Evolutionary conservation across 805 yeast genomes (phyloP).

Genomic region (Metschnikowia colocasiae): DNA sequence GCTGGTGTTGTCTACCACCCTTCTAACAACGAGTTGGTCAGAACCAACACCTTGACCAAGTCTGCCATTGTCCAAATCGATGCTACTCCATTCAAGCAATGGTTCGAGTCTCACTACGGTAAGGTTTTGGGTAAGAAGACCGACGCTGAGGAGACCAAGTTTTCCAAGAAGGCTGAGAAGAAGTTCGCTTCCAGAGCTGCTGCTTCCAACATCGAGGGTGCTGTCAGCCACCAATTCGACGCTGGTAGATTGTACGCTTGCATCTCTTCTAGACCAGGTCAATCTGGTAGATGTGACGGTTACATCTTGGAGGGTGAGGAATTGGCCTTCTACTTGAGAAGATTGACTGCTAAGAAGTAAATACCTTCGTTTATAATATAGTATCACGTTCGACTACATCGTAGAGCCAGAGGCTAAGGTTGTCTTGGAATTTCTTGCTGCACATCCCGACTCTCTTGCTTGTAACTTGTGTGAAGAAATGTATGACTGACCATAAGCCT

Average conservation of each 20-base stretch:
- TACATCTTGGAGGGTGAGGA: conserved; percentile 99
- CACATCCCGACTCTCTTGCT: too few relatives aligned
- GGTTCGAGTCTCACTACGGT: conserved; percentile 99
- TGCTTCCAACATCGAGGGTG: conserved; percentile 77
- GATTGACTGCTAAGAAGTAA: conserved; percentile 99
- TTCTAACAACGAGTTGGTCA: conserved; percentile 98
- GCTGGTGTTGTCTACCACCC: conserved; percentile 98
- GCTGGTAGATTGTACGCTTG: conserved; percentile 99
- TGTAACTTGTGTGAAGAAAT: too few relatives aligned
- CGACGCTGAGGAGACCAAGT: conserved; percentile 49
- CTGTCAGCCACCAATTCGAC: conserved; percentile 94
- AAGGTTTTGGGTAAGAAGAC: conserved; percentile 84
- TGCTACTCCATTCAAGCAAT: conserved; percentile 99
- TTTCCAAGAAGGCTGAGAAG: conserved; percentile 79
- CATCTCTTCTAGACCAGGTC: conserved; percentile 99
- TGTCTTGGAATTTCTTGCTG: too few relatives aligned
- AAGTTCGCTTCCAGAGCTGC: conserved; percentile 92
- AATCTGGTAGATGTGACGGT: conserved; percentile 99
- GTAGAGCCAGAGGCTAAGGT: neutral
- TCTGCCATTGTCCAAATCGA: conserved; percentile 98
- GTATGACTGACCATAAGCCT: too few relatives aligned
- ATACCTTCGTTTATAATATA: conserved; percentile 13
- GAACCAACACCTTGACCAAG: conserved; percentile 99
- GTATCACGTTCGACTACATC: conserved; percentile 10
- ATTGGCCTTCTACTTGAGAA: conserved; percentile 99